Base-by-base conservation (phyloP, 1,284 basidiomycete species). In the Fomitopsis schrenkii region DNA sequence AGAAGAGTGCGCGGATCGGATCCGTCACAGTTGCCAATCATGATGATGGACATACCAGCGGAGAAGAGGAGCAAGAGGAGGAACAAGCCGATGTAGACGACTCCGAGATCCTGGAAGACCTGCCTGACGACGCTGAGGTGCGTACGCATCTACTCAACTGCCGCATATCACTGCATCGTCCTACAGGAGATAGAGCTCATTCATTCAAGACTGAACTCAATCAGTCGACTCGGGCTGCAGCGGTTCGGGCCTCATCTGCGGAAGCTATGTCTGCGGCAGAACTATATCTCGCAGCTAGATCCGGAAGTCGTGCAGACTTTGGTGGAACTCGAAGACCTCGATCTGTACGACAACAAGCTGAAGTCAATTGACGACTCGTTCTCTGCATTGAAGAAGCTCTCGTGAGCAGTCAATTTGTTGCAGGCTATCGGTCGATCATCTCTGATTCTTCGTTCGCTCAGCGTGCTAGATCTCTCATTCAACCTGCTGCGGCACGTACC, bases 281-380 rank as follows among this genome's bases (percentile, higher is more conserved):
- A 98, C 75, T 82, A 89, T 62, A 86, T 95, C 59, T 81, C 87
- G 1, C 79, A 81, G 48, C 80, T 98, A 36, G 87, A 94, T 58
- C 78, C 83, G 3, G 84, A 86, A 12, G 83, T 85, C 9, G 88
- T 95, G 64, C 76, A 78, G 35, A 76, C 80, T n/a, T 75, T 98
- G 57, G 81, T 74, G 12, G 80, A 86, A 55, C 77, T 99, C 35
- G 91, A 94, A 67, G 96, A 98, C 63, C 76, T 99, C 57, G 97
- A 99, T 76, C 71, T 98, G 64, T 99, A 99, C 73, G 97, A 99
- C 75, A 99, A 99, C 77, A 89, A 92, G 70, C 76, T 99, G 64
- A 95, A 94, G 68, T 71, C 75, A 14, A 72, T 91, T n/a, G 90
- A 84, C 45, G 75, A 84, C 63, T 90, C 85, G 14, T 70, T 97